Conservation (phyloP, 495 filamentous ascomycete species). For the Aspergillus bertholletiae region DNA sequence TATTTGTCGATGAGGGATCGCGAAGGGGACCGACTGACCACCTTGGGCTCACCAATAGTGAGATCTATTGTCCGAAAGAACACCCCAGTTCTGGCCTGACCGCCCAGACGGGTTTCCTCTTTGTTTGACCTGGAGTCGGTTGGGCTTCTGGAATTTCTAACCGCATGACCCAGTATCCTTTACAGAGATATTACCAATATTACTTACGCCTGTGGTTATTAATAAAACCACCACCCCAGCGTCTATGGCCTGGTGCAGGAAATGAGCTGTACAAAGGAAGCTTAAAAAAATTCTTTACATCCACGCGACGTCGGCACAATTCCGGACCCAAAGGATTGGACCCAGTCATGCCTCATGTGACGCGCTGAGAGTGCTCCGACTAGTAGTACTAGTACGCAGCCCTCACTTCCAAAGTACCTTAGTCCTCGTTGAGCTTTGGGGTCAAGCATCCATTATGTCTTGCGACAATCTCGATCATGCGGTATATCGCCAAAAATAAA, state of each 20-base stretch:
- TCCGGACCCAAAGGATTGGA: not conserved
- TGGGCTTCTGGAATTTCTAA: not conserved
- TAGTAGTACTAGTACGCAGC: no score
- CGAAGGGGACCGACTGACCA: no score
- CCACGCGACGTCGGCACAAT: not conserved
- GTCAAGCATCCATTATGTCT: no score
- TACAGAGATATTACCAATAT: not conserved
- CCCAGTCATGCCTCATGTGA: not conserved
- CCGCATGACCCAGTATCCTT: not conserved
- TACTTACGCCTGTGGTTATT: not conserved
- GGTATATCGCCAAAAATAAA: no score
- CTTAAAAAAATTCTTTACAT: conserved; percentile 1
- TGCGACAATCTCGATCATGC: no score
- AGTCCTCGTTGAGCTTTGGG: no score
- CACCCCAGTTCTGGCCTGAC: conserved; percentile 2
- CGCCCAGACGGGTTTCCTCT: conserved; percentile 1
- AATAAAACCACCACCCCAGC: no score
- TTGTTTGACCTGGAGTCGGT: not conserved
- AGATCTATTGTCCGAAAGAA: no score
- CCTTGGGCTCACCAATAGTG: no score
- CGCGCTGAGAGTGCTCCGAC: no score
- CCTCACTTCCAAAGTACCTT: no score
- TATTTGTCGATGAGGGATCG: no score
- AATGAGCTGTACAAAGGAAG: not conserved
- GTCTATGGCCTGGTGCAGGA: not conserved